Conservation (phyloP, 495 filamentous ascomycete species). For the Penicillium dipodomyicola region DNA sequence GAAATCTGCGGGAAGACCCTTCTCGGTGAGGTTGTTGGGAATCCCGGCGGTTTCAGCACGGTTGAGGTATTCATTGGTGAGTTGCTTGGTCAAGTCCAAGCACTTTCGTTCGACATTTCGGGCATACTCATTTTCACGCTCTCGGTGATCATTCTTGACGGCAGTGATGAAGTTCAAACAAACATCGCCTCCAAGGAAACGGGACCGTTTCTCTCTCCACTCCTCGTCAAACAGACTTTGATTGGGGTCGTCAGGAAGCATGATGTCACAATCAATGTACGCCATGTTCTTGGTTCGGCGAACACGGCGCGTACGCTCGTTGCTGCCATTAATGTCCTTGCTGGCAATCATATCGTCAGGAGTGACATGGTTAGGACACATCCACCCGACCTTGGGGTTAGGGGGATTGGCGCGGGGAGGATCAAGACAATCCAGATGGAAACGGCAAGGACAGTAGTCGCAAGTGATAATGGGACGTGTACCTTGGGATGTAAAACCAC, state of each 20-base stretch:
- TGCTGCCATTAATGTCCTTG: constrained; percentile 49
- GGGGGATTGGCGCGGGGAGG: constrained; percentile 80
- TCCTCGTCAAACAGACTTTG: constrained; percentile 24
- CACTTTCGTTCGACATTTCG: constrained; percentile 9
- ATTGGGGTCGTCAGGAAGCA: constrained; percentile 13
- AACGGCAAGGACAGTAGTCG: constrained; percentile 74
- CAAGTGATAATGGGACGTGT: constrained; percentile 70
- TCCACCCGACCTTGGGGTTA: constrained; percentile 65
- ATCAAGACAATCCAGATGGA: constrained; percentile 90
- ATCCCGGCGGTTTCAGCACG: background rate
- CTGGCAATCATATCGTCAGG: constrained; percentile 46
- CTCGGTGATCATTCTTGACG: constrained; percentile 14
- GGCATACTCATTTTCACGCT: constrained; percentile 5
- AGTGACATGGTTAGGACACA: constrained; percentile 83
- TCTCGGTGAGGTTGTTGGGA: background rate
- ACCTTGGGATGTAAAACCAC: constrained; percentile 57
- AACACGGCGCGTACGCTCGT: constrained; percentile 42
- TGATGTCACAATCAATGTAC: constrained; percentile 16
- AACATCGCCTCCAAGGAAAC: constrained; percentile 20
- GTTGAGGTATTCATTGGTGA: constrained; percentile 10
- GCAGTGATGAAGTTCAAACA: constrained; percentile 23
- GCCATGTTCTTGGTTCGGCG: constrained; percentile 49
- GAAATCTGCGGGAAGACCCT: constrained; percentile 1
- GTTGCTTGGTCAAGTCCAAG: constrained; percentile 9
- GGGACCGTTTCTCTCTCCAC: constrained; percentile 18